Evolutionary conservation across 2,329 filamentous ascomycete species (phyloP), one percentile per base, ranked within the genome.

Genomic region (Cercospora zeae-maydis): DNA sequence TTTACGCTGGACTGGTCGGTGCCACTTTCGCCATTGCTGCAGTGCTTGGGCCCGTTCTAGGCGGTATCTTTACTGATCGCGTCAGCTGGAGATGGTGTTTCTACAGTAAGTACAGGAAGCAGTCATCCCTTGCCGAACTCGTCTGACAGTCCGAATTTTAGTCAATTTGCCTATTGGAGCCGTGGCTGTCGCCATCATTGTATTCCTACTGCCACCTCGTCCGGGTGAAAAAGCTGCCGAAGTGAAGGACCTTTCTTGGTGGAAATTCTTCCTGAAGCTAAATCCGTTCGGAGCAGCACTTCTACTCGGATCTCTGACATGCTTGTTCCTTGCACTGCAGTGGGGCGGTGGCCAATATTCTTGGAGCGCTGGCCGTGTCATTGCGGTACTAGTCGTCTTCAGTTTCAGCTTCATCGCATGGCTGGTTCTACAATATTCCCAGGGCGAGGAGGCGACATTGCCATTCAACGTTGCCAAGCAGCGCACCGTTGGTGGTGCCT

Each of bases 41-140:
- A 2, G 81, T 81, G 2, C 72, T 82, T 9, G 83, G 83, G 0
- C 83, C 83, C 0, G 71, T 84, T 0, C 70, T 85, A 0, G 83
- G 83, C 1, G 83, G 83, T 30, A 76, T 77, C 1, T 82, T 84
- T 64, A 78, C 79, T 0, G 73, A 75, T 36, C 64, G 76, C 4
- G 74, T 78, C 0, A 78, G 73, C 13, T 85, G 82, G 83, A 74
- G 82, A 61, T 84, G 82, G 57, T 67, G 71, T 54, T 77, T 83
- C 64, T 85, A 81, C 75, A 82, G 49, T 53, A 34, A 31, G 49
- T 53, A 21, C 6, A 7, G 11, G 30, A 6, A n/a, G n/a, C n/a
- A 34, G 14, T 10, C 82, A 69, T 83, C 83, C 56, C 73, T 77
- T 1, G 81, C 81, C 58, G 74, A 79, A 9, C 36, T 36, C 7